Conservation (phyloP, 2,329 filamentous ascomycete genomes). For the Niveomyces coronatus region DNA sequence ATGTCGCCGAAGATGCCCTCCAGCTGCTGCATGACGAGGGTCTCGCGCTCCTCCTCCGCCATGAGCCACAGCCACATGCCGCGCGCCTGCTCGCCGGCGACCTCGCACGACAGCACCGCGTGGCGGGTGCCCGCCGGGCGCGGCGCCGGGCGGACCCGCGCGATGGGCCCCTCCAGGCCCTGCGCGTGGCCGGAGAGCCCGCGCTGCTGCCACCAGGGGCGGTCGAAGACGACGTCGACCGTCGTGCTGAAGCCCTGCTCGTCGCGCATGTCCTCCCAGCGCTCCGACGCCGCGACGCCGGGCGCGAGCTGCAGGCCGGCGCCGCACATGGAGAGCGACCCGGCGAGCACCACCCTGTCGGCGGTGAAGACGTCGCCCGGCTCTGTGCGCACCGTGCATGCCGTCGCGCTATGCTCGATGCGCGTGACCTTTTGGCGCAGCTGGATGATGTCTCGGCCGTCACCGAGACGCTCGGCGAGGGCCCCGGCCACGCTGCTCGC, state of each 20-base stretch:
- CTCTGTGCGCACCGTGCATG: conserved; percentile 11
- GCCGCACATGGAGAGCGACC: conserved; percentile 9
- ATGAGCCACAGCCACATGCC: conserved; percentile 12
- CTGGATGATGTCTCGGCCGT: conserved; percentile 11
- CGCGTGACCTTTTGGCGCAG: conserved; percentile 12
- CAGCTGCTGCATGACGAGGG: conserved; percentile 8
- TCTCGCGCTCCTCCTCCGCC: conserved; percentile 8
- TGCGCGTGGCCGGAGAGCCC: conserved; percentile 13
- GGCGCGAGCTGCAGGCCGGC: conserved; percentile 13
- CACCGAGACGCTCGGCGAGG: conserved; percentile 10
- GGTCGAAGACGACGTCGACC: conserved; percentile 12
- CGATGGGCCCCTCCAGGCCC: conserved; percentile 11
- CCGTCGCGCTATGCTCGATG: conserved; percentile 13
- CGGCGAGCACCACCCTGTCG: conserved; percentile 13
- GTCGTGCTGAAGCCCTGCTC: conserved; percentile 13
- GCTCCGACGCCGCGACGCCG: conserved; percentile 12
- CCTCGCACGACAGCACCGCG: conserved; percentile 14
- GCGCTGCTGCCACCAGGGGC: conserved; percentile 16
- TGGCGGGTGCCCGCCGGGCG: conserved; percentile 11
- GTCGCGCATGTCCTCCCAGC: conserved; percentile 11
- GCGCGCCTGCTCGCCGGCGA: conserved; percentile 13
- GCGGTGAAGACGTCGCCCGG: conserved; percentile 13
- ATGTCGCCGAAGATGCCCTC: conserved; percentile 10
- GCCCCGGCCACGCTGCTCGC: conserved; percentile 10
- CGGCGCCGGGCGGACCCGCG: conserved; percentile 11